These are phyloP conservation scores for Hymenoscyphus infarciens DNA, from an alignment of 2,329 filamentous ascomycete genomes.

Conservation along the genomic window DNA sequence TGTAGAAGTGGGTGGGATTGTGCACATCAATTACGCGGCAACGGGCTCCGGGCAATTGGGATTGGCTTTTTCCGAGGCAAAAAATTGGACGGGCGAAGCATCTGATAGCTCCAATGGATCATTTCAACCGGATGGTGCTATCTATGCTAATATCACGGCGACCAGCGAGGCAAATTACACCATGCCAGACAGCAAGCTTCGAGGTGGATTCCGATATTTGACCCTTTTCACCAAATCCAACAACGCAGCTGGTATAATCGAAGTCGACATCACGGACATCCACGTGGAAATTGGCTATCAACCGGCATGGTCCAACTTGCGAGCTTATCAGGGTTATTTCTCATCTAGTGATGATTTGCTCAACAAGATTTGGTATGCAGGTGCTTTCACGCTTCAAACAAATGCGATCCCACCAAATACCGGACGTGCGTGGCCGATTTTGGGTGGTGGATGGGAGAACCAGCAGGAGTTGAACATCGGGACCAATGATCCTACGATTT, in stretches of 20 bases:
- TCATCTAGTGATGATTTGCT: slow-evolving; percentile 46
- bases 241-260: slow-evolving; percentile 17
- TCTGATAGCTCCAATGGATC: slow-evolving; percentile 48
- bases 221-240: slow-evolving; percentile 43
- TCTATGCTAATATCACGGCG: slow-evolving; percentile 42
- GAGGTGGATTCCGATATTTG: slow-evolving; percentile 52
- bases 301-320: slow-evolving; percentile 41
- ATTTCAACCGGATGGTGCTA: slow-evolving; percentile 44
- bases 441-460: slow-evolving; percentile 39
- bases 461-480: slow-evolving; percentile 40
- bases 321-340: slow-evolving; percentile 53
- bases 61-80: slow-evolving; percentile 46
- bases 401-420: slow-evolving; percentile 32
- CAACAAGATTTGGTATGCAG: slow-evolving; percentile 51
- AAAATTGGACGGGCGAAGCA: slow-evolving; percentile 42
- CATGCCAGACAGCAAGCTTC: slow-evolving; percentile 43
- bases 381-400: slow-evolving; percentile 43
- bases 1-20: slow-evolving; percentile 53
- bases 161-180: slow-evolving; percentile 38
- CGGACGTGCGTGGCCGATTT: slow-evolving; percentile 33
- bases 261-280: slow-evolving; percentile 33
- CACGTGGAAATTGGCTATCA: slow-evolving; percentile 39
- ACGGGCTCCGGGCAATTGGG: slow-evolving; percentile 40
- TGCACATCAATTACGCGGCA: slow-evolving; percentile 47
- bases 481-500: slow-evolving; percentile 30